phyloP scores from a whole-genome alignment of 2,329 filamentous ascomycete genomes.

The Botryotinia globosa region DNA sequence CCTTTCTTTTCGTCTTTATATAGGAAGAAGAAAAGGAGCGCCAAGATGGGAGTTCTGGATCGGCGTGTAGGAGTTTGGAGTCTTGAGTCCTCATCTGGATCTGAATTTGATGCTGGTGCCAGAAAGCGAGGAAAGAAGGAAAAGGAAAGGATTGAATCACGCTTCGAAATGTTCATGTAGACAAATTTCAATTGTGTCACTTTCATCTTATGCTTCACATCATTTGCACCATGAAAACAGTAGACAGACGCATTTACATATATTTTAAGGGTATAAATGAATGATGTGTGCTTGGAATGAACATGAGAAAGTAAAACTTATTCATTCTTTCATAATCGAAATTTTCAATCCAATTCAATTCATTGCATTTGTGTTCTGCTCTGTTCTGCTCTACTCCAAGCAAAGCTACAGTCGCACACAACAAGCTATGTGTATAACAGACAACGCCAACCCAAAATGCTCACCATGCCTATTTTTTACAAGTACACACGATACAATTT shows the following conservation, averaged over 20 bases:
- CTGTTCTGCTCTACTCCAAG: background rate
- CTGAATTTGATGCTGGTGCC: background rate
- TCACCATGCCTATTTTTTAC: constrained; percentile 17
- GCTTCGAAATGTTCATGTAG: background rate
- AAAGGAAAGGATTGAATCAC: background rate
- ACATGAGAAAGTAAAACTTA: background rate
- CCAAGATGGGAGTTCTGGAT: background rate
- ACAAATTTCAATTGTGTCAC: background rate
- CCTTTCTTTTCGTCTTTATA: background rate
- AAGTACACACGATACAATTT: background rate
- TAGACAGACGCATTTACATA: background rate
- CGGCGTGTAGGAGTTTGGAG: background rate
- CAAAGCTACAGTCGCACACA: constrained; percentile 18
- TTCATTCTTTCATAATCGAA: background rate
- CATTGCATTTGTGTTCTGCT: background rate
- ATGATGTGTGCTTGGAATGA: background rate
- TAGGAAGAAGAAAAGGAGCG: background rate
- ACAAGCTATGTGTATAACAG: constrained; percentile 19
- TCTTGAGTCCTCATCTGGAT: background rate
- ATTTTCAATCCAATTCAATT: background rate
- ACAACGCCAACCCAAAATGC: constrained; percentile 20
- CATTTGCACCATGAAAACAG: background rate
- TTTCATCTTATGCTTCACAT: background rate
- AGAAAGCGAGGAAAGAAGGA: background rate
- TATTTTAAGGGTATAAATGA: background rate